Base-by-base conservation (phyloP, 2,329 filamentous ascomycete genomes). In the Talaromyces sp. region DNA sequence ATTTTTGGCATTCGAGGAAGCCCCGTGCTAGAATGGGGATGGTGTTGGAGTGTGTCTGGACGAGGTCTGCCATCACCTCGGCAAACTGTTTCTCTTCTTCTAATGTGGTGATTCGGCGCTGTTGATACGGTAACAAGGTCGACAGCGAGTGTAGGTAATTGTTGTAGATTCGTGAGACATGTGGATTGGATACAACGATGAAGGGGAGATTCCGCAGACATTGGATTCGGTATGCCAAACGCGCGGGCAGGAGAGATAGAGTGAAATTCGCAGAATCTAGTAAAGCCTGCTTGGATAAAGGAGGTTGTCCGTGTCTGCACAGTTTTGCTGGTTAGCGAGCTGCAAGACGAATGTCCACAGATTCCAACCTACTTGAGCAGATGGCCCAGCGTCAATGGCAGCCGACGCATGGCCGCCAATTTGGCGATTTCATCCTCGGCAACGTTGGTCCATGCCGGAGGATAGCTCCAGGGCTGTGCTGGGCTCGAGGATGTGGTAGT, bases 161-260 rank as follows among this genome's bases (percentile, higher is more conserved):
- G 76, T 91, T 88, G 81, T 98, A 96, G 66, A 99, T 99, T 70
- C 89, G 88, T 28, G 89, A 90, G 68, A 99, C 92, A 73, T 97
- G 92, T 0, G 92, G 91, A 73, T 99, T 98, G n/a, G 93, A 93
- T 28, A 99, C 95, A 60, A 99, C 93, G 66, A 99, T 98, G 76
- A 93, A 99, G 0, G 95, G 95, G 9, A 99, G 85, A 73, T 96
- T 96, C 65, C 93, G 89, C 19, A 99, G 82, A 51, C 92, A 92
- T 74, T 96, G 91, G 66, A 99, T 96, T 61, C 95, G 91, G 73
- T 96, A 92, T 28, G 95, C 95, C 28, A 99, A 87, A 42, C 95
- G 91, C 56, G 95, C 90, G 15, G 95, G 95, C 10, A 98, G 87
- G 58, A 97, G 89, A 30, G 89, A 91, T 66, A 98, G 88, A 13